phyloP scores from a whole-genome alignment of 129 eudicot species.

The Kitagawia praeruptora region DNA sequence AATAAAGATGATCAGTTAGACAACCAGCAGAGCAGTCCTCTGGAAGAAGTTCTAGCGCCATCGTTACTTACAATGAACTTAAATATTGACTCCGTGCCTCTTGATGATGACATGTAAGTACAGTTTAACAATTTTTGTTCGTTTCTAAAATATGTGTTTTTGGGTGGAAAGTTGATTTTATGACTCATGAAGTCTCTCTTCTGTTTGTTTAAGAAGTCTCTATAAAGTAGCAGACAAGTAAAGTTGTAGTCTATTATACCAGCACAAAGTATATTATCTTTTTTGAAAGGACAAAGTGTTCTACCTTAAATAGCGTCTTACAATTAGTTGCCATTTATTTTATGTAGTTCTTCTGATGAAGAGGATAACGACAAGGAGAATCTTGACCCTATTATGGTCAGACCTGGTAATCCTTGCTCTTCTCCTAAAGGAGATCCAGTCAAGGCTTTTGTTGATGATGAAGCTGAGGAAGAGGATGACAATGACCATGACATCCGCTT shows the following conservation, averaged over 20 bases:
- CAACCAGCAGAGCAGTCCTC: slow-evolving; percentile 32
- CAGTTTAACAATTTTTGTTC: background rate
- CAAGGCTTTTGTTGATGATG: slow-evolving; percentile 74
- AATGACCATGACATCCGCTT: slow-evolving; percentile 71
- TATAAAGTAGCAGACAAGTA: background rate
- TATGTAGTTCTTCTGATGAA: slow-evolving; percentile 67
- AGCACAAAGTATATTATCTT: background rate
- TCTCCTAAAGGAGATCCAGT: slow-evolving; percentile 68
- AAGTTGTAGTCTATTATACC: background rate
- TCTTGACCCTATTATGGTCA: slow-evolving; percentile 27
- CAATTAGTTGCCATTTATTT: background rate
- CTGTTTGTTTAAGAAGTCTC: background rate
- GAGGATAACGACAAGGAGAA: slow-evolving; percentile 80
- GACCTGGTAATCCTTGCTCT: slow-evolving; percentile 16
- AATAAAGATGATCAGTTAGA: slow-evolving; percentile 24
- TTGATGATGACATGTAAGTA: slow-evolving; percentile 56
- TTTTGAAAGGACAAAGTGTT: background rate
- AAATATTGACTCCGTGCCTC: slow-evolving; percentile 71
- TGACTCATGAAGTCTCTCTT: background rate
- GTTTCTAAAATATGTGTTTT: background rate
- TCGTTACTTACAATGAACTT: slow-evolving; percentile 60
- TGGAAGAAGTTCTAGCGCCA: slow-evolving; percentile 66
- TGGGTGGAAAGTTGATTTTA: background rate
- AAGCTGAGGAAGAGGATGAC: slow-evolving; percentile 85
- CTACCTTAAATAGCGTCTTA: background rate